Evolutionary conservation across 371 early-diverging fungal genomes (phyloP), one percentile per base, ranked within the genome.

Genomic region (Apophysomyces ossiformis): DNA sequence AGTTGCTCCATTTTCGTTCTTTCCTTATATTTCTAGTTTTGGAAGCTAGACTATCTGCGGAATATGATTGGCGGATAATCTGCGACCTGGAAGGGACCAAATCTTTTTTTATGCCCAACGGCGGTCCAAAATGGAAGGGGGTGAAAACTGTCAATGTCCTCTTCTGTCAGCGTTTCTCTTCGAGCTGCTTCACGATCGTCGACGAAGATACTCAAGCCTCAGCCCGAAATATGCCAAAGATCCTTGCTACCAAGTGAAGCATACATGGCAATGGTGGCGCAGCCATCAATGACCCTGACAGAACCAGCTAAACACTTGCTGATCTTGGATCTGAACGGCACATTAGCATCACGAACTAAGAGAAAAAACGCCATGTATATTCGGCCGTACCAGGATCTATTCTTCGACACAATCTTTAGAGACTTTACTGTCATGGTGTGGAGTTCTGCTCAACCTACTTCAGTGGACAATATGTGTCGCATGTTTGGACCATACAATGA

Each of bases 301-400:
- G 7, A 21, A 11, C 21, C 54, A 4, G 54, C 54, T 8, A 50
- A 50, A 21, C 76, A 84, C 62, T 63, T 92, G 7, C 64, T 93
- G 36, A 86, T 93, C 21, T 73, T 92, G 5, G 93, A 93, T 67
- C 78, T 93, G 37, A 93, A 93, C 65, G 93, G 93, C 5, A 89
- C 92, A 0, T 68, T 93, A 43, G 82, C 90, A 8, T 82, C 78
- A 12, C 73, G 89, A 26, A 57, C 65, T 1, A 70, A 41, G 18
- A 41, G 8, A 6, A 58, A 36, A n/a, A n/a, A 15, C 1, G n/a
- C 37, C 4, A 79, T 89, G 70, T 81, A 74, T 60, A 61, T 71
- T 1, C 85, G 92, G 2, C 92, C 92, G 0, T 71, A 84, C 62
- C 71, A 89, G 16, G 47, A 70, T 6, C 60, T 68, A 0, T 93